Evolutionary conservation across 495 filamentous ascomycete genomes (phyloP), one percentile per base, ranked within the genome.

Genomic region (Apodospora peruviana): DNA sequence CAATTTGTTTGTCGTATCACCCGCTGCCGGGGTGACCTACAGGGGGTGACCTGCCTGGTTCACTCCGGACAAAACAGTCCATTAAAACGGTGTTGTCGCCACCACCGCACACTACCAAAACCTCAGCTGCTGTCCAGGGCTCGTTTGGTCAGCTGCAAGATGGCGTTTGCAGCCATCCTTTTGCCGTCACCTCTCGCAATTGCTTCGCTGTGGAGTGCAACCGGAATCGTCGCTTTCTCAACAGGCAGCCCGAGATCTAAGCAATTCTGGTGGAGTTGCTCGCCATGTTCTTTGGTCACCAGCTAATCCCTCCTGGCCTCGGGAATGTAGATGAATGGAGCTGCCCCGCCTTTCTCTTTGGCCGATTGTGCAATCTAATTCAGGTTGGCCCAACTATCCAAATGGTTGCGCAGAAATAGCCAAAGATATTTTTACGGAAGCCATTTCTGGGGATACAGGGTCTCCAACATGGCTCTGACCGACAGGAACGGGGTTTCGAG

Each of bases 381-480:
- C 34, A 75, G 23, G 54, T 74, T 74, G 40, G 58, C 48, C 66
- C 64, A 74, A 46, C 72, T 75, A 39, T 74, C 69, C 29, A 75
- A 53, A 29, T 72, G 68, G 27, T 66, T 75, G 23, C 72, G 61
- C 22, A 76, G 57, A 38, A 76, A 75, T 0, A 72, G 73, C 71
- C 73, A 75, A 2, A 76, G 61, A 29, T 74, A 57, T 22, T 62
- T 64, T 49, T 93, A 91, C 1, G 87, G 87, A 0, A 91, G 65
- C 88, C 88, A 91, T 50, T 80, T 85, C 57, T 91, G 86, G 9
- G 87, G 87, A 62, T 90, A 93, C 17, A 94, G 60, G 2, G 77
- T 78, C 23, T 78, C 66, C 16, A 94, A 68, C 86, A 94, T 89
- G 23, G 79, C 75, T n/a, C 76, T 69, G 45, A 89, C 76, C 45